A percentile compares a stretch with the other conserved stretches of the same genome.
Conservation (phyloP, 768 basidiomycete genomes). For the Leccinellum luteum region DNA sequence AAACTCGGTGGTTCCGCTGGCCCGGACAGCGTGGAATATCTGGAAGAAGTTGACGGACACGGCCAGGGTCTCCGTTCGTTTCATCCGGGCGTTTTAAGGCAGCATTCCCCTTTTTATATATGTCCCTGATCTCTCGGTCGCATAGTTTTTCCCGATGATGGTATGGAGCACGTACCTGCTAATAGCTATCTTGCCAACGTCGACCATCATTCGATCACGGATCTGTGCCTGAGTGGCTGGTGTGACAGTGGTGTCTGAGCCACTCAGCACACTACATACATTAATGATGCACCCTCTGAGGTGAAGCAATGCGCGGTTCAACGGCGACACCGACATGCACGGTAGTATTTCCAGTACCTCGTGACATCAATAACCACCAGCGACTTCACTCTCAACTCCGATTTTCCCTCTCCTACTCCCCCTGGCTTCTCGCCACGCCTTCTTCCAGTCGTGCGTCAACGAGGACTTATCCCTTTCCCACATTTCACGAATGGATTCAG, state of each 20-base stretch:
- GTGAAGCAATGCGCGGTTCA: neutral
- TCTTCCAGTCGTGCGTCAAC: constrained; percentile 77
- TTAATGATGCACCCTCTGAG: neutral
- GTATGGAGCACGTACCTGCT: neutral
- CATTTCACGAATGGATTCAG: constrained; percentile 50
- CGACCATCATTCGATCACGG: no score
- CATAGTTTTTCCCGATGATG: neutral
- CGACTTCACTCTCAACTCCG: constrained; percentile 36
- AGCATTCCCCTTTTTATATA: neutral
- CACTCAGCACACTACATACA: no score
- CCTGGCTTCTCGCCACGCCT: constrained; percentile 69
- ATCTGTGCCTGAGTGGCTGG: no score
- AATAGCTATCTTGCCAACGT: neutral
- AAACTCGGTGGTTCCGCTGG: no score
- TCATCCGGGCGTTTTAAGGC: neutral
- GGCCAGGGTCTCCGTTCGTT: no score
- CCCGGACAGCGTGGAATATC: no score
- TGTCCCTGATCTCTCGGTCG: neutral
- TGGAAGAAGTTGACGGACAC: no score
- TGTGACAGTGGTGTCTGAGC: no score
- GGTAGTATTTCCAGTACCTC: neutral
- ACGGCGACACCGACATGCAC: neutral
- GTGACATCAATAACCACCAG: constrained; percentile 10
- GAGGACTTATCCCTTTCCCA: constrained; percentile 73
- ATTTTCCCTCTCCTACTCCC: constrained; percentile 58